Base-by-base conservation (phyloP, 495 filamentous ascomycete species). In the Podospora australis region DNA sequence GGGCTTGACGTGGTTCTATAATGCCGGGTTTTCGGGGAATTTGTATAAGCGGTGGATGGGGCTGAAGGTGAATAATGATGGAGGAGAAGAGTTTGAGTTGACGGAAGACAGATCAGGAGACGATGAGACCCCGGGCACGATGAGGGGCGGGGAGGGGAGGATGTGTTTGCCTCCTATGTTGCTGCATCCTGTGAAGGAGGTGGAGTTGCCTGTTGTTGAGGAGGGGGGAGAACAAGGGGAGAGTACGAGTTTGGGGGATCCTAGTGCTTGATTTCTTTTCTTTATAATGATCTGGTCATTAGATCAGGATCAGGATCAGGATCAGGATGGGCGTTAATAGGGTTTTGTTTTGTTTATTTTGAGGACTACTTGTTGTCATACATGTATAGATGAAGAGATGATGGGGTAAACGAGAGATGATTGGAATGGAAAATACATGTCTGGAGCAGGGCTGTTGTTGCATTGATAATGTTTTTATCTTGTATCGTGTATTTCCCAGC, bases 81-180 rank as follows among this genome's bases (percentile, higher is more conserved):
- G 89, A 0, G 89, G 90, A 5, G 89, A 95, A 66, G 77, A 87
- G 63, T 84, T 83, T 56, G 88, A 92, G 69, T 53, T 83, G 52
- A 78, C 71, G 11, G 63, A 65, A 46, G 70, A 82, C 56, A 49
- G 66, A 65, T 70, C 66, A 57, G 69, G 73, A 69, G 57, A 78
- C 49, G 63, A 73, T 40, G 39, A 60, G 53, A 70, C 63, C 4
- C 68, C 75, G 8, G 65, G 66, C 36, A 60, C 65, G 17, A 78
- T 77, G 74, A 65, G 62, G 36, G 76, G 77, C 16, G 75, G 71
- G 25, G 83, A 88, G 65, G 88, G 87, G 17, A 78, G 91, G 49
- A 94, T 98, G 89, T 98, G 92, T 74, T 68, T 96, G 28, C 89
- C 88, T 23, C 85, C 84, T 11, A 87, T 95, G 86, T 72, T 98